These are phyloP conservation scores for Sarocladiaceae sp. DNA, from an alignment of 2,329 filamentous ascomycete species.

Conservation along the genomic window DNA sequence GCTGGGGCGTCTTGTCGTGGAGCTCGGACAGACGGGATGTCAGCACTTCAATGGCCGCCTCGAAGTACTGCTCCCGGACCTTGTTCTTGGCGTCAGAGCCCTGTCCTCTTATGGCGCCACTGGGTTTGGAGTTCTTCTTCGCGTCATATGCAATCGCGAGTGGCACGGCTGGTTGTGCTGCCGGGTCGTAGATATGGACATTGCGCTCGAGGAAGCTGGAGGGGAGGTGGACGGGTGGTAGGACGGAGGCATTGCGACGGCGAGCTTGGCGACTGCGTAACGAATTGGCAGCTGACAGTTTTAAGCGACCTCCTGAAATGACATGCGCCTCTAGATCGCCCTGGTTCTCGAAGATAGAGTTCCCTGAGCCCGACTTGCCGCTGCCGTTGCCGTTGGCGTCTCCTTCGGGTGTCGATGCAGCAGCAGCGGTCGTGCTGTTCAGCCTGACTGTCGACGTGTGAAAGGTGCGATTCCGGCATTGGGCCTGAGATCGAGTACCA, in stretches of 20 bases:
- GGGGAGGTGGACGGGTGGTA: slow-evolving; percentile 4
- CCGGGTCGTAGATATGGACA: not conserved
- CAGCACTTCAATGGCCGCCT: slow-evolving; percentile 8
- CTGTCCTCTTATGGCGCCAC: not conserved
- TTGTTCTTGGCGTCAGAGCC: not conserved
- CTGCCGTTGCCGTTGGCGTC: not conserved
- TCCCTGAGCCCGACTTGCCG: not conserved
- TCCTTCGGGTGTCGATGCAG: not conserved
- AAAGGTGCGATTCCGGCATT: not conserved
- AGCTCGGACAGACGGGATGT: not conserved
- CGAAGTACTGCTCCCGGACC: slow-evolving; percentile 3
- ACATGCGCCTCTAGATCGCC: not conserved
- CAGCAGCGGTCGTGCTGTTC: slow-evolving; percentile 3
- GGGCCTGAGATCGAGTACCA: not conserved
- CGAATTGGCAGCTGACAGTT: not conserved
- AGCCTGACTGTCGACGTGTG: not conserved
- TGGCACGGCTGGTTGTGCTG: not conserved
- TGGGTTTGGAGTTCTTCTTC: not conserved
- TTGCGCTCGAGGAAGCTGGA: slow-evolving; percentile 1
- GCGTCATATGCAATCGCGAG: not conserved
- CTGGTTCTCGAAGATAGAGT: not conserved
- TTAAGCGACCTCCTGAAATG: not conserved
- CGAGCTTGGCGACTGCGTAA: slow-evolving; percentile 7
- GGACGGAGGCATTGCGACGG: slow-evolving; percentile 6
- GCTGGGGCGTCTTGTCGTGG: not conserved